phyloP scores from a whole-genome alignment of 2,329 filamentous ascomycete genomes.

The Blastomyces gilchristii region DNA sequence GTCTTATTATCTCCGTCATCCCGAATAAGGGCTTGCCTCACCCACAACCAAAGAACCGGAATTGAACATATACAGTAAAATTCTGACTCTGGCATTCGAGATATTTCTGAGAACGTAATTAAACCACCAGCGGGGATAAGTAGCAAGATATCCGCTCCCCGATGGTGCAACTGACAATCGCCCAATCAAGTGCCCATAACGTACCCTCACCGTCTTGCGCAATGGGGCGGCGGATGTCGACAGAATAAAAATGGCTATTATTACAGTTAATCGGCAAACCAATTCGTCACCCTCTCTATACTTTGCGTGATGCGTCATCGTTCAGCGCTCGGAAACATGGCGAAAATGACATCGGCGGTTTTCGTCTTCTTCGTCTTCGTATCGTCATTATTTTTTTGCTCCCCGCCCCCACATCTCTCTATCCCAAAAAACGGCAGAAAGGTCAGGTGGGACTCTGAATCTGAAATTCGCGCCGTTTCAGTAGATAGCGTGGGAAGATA shows the following conservation, averaged over 20 bases:
- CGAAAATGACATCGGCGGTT: background rate
- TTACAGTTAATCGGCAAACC: too few relatives aligned
- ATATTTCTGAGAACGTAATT: background rate
- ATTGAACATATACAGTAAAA: background rate
- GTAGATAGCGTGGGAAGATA: background rate
- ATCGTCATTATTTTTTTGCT: background rate
- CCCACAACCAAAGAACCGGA: background rate
- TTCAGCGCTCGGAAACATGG: background rate
- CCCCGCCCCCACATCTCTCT: background rate
- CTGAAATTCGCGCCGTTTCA: background rate
- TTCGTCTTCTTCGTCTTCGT: background rate
- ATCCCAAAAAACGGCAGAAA: background rate
- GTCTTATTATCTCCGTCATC: too few relatives aligned
- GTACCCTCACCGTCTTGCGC: too few relatives aligned
- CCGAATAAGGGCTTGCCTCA: too few relatives aligned
- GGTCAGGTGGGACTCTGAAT: background rate
- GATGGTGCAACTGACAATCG: background rate
- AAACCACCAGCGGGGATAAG: background rate
- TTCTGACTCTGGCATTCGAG: background rate
- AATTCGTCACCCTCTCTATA: too few relatives aligned
- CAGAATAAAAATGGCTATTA: too few relatives aligned
- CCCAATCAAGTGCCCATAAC: background rate
- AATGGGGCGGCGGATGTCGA: too few relatives aligned
- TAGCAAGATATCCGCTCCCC: background rate
- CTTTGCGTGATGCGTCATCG: too few relatives aligned